Evolutionary conservation across 352 stramenopile genomes (phyloP).

Genomic region (Phytopythium montanum): DNA sequence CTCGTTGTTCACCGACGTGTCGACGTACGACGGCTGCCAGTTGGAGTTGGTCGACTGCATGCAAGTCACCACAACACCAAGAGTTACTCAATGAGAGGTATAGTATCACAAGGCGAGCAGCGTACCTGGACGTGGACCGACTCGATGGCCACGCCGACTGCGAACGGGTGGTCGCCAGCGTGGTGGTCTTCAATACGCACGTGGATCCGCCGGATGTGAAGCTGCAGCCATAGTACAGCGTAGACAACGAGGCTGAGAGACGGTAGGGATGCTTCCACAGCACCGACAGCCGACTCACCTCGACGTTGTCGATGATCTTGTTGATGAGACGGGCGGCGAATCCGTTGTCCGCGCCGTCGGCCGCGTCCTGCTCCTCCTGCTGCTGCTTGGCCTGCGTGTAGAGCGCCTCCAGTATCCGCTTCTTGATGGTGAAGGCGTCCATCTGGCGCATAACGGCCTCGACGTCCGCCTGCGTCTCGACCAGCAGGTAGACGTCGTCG

Average conservation of each 20-base stretch:
- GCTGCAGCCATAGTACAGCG: slow-evolving; percentile 21
- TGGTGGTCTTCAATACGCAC: slow-evolving; percentile 75
- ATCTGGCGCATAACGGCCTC: slow-evolving; percentile 69
- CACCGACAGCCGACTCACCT: slow-evolving; percentile 24
- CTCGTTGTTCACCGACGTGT: slow-evolving; percentile 72
- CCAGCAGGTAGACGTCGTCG: slow-evolving; percentile 82
- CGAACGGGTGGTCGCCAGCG: slow-evolving; percentile 79
- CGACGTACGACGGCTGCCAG: slow-evolving; percentile 84
- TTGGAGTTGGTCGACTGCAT: slow-evolving; percentile 83
- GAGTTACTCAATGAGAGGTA: background rate
- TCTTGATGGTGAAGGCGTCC: slow-evolving; percentile 82
- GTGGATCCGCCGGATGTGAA: slow-evolving; percentile 85
- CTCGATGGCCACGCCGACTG: slow-evolving; percentile 77
- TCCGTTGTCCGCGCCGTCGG: slow-evolving; percentile 37
- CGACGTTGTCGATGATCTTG: slow-evolving; percentile 89
- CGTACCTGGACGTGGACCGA: slow-evolving; percentile 72
- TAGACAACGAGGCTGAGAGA: background rate
- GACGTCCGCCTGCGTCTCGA: slow-evolving; percentile 78
- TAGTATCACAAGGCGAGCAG: background rate
- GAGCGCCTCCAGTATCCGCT: slow-evolving; percentile 78
- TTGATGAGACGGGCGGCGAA: slow-evolving; percentile 79
- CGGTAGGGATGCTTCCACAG: too few relatives aligned
- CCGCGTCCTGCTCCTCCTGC: slow-evolving; percentile 38
- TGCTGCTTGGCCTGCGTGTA: slow-evolving; percentile 68
- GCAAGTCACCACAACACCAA: background rate